A percentile compares a stretch with the other conserved stretches of the same genome.
Conservation (phyloP, 1,139 yeast species). For the Suhomyces coccinellae region DNA sequence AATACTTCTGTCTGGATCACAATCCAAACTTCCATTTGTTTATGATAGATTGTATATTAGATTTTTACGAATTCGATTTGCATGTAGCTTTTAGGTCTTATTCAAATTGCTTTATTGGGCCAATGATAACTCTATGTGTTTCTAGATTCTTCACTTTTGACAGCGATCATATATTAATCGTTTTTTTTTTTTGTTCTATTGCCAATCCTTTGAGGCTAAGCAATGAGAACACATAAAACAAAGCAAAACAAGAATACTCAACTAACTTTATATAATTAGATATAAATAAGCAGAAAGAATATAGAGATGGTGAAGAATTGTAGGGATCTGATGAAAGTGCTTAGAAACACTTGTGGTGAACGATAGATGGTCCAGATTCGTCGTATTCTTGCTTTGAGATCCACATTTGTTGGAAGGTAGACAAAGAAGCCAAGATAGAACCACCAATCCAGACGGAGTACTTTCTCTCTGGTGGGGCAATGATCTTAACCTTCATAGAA, state of each 20-base stretch:
- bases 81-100: no score
- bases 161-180: conserved; percentile 13
- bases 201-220: conserved; percentile 2
- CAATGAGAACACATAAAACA: conserved; percentile 10
- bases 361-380: conserved; percentile 99
- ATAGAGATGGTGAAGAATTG: conserved; percentile 11
- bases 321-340: conserved; percentile 15
- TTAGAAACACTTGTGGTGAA: conserved; percentile 99
- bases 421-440: conserved; percentile 96
- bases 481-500: conserved; percentile 98
- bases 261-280: conserved; percentile 11
- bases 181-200: conserved; percentile 8
- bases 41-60: not conserved
- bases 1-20: no score
- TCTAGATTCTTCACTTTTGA: conserved; percentile 4
- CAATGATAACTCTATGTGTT: no score
- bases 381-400: conserved; percentile 99
- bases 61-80: not conserved
- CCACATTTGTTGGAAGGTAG: conserved; percentile 99
- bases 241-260: conserved; percentile 11
- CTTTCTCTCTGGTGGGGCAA: conserved; percentile 99
- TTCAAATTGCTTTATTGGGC: no score
- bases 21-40: not conserved
- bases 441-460: conserved; percentile 99
- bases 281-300: conserved; percentile 11